Evolutionary conservation across 345 rosid genomes (phyloP), one percentile per base, ranked within the genome.

Genomic region (Citrus mangshanensis): DNA sequence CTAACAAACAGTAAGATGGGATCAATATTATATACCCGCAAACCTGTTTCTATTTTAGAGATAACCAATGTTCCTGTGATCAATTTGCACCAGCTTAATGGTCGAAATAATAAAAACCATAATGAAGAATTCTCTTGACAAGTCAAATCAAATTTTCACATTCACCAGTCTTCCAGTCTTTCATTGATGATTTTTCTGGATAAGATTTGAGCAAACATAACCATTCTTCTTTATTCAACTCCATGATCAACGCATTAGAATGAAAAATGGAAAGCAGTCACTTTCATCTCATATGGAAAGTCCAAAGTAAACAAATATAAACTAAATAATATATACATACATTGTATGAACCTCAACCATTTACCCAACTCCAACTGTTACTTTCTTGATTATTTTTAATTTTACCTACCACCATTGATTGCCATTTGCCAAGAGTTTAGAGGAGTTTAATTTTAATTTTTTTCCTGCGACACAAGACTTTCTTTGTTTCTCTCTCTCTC

Each of bases 361-460:
- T 54, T 49, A 73, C 75, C 49, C 72, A 78, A 74, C 64, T 46
- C 62, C 40, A 19, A 12, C 35, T 1, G 13, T 64, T 54, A 1
- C 58, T 18, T 1, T 54, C 18, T 63, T 63, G 61, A 63, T 49
- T 22, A 7, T 37, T n/a, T 22, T 67, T 74, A 40, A 10, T 58
- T 73, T 9, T 56, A 82, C 82, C 80, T 67, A 79, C 85, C 71
- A 46, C 85, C 74, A 67, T 65, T 68, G 60, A 77, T 37, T 19
- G 19, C 8, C 59, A 16, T 40, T 40, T 40, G 46, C 46, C 46
- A 9, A 40, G 13, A 9, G 46, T 0, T 2, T 9, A 9, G 4
- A 40, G 46, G 46, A 49, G 67, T 10, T 46, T 3, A 46, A 46
- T 46, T 46, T 46, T 46, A 46, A 46, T 3, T 25, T 51, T 61